Base-by-base conservation (phyloP, 768 basidiomycete genomes). In the Suillus cothurnatus region DNA sequence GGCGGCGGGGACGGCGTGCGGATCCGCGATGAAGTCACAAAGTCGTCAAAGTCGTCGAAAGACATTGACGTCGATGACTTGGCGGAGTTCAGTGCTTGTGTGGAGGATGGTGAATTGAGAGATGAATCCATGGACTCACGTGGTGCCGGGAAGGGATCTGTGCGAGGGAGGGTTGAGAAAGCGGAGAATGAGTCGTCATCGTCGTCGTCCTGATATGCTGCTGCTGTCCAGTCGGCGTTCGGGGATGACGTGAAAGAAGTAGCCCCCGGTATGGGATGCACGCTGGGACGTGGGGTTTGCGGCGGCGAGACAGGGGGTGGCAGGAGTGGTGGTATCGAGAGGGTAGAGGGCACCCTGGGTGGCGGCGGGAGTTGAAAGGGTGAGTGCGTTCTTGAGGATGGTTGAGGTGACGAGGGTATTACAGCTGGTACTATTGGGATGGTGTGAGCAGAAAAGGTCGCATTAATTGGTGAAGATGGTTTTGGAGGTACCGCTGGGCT, bases 181-280 rank as follows among this genome's bases (percentile, higher is more conserved):
- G 86, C 85, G 6, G 83, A 78, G 69, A 88, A 91, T 57, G 88
- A 86, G 63, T 81, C 80, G 45, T 79, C 73, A 0, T 67, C 70
- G 19, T 66, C 39, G 60, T 74, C 71, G 41, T 74, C 71, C 31
- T 72, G 67, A 28, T 41, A 49, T 50, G 21, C 47, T 36, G 28
- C 31, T n/a, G 36, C 26, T 43, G 53, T 41, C 63, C 31, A 63
- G 38, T 17, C 9, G 17, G 57, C 3, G 9, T 26, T 62, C 19
- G 64, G 49, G 41, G 65, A 62, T 49, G 69, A 56, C 43, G 50
- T 61, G 57, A 71, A 61, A n/a, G 69, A 52, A 11, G 62, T 66
- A 15, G 60, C 34, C 28, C 69, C 62, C 7, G 65, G 45, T 0
- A 61, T 49, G 15, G 72, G 50, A 26, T 67, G 60, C 6, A 62